phyloP scores from a whole-genome alignment of 768 basidiomycete genomes.

The Cubamyces sp. region DNA sequence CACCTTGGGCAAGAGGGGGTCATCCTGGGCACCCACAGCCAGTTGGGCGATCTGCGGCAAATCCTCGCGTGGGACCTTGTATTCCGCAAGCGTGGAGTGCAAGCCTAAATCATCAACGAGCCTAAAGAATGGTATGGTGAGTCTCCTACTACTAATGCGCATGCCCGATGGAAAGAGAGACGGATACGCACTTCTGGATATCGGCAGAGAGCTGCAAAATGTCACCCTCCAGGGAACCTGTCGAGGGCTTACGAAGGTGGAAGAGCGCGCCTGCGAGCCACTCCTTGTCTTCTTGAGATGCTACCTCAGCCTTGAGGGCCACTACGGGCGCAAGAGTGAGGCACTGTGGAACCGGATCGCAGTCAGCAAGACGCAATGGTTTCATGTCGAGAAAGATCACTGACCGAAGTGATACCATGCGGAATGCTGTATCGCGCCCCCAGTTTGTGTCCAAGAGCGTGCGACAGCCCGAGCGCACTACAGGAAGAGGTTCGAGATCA shows the following conservation, averaged over 20 bases:
- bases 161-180: background rate
- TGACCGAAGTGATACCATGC: slow-evolving; percentile 83
- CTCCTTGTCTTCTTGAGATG: slow-evolving; percentile 64
- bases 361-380: background rate
- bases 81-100: slow-evolving; percentile 57
- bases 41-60: slow-evolving; percentile 54
- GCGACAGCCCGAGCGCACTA: slow-evolving; percentile 75
- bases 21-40: slow-evolving; percentile 48
- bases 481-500: background rate
- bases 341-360: slow-evolving; percentile 48
- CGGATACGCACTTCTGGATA: slow-evolving; percentile 54
- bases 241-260: slow-evolving; percentile 61
- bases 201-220: slow-evolving; percentile 53
- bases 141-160: no score
- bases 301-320: slow-evolving; percentile 57
- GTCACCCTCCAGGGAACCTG: slow-evolving; percentile 68
- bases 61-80: slow-evolving; percentile 65
- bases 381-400: slow-evolving; percentile 24
- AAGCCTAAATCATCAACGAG: slow-evolving; percentile 64
- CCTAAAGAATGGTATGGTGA: slow-evolving; percentile 36
- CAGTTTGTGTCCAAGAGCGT: slow-evolving; percentile 73
- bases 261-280: slow-evolving; percentile 58
- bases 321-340: slow-evolving; percentile 72
- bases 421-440: slow-evolving; percentile 77
- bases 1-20: slow-evolving; percentile 44